Conservation (phyloP, 331 rosid genomes). For the Pyracantha coccinea region DNA sequence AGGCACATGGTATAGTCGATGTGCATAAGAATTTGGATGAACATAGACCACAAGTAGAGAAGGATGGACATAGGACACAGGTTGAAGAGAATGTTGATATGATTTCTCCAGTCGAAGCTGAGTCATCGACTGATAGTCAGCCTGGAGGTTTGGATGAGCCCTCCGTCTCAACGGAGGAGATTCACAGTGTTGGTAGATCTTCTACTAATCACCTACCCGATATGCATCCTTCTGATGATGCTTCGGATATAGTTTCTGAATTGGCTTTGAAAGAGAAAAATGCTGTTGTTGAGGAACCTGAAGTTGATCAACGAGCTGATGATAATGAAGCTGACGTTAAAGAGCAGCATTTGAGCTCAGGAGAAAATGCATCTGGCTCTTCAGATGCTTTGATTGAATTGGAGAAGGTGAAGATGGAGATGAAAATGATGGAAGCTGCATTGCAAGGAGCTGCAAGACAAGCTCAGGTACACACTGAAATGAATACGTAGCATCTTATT, state of each 20-base stretch:
- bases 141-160: conserved; percentile 28
- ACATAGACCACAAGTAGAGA: conserved; percentile 33
- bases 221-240: conserved; percentile 35
- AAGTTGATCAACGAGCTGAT: conserved; percentile 26
- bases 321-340: conserved; percentile 32
- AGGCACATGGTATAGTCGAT: conserved; percentile 24
- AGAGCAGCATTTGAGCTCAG: conserved; percentile 39
- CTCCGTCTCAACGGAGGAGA: conserved; percentile 33
- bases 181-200: conserved; percentile 21
- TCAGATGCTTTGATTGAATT: conserved; percentile 49
- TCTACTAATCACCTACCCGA: conserved; percentile 23
- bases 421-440: conserved; percentile 95
- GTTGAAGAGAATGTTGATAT: conserved; percentile 35
- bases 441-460: conserved; percentile 98
- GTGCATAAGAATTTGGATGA: conserved; percentile 31
- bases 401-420: conserved; percentile 69
- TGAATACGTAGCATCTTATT: conserved; percentile 1
- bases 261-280: conserved; percentile 31
- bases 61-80: conserved; percentile 31
- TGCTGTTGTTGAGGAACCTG: conserved; percentile 21
- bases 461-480: conserved; percentile 65
- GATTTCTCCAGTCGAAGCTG: conserved; percentile 29
- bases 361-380: conserved; percentile 24
- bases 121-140: conserved; percentile 23
- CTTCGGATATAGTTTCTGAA: conserved; percentile 22